Evolutionary conservation across 352 stramenopile species (phyloP), one percentile per base, ranked within the genome.

Genomic region (Globisporangium solare): DNA sequence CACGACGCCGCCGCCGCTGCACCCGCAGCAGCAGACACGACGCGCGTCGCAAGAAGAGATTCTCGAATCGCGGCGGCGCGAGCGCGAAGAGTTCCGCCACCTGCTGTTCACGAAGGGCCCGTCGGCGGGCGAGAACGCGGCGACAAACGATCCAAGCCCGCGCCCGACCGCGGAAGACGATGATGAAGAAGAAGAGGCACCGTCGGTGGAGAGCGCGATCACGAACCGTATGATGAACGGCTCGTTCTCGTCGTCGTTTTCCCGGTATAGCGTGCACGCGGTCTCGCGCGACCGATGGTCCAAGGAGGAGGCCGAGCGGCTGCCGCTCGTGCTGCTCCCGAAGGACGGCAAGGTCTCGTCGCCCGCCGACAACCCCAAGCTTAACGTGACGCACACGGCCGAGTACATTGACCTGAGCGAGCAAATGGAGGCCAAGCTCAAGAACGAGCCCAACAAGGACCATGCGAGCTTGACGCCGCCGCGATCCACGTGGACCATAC

Each of bases 141-240:
- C 27, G 27, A 35, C 27, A 6, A 35, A 35, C 10, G 27, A 35
- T 35, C 27, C 27, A 35, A 35, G 27, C 27, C 27, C 3, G 27
- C 10, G 27, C 27, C 27, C 27, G 27, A 35, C 27, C 27, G 27
- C 27, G 27, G 27, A 35, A 35, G 27, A 35, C 27, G 27, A 35
- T 35, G 82, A 79, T 15, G 80, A 90, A 24, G 79, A 89, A 39
- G 82, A 92, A n/a, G 82, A 92, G 22, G 74, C 66, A 56, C 73
- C 68, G 24, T 92, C 83, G 5, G 83, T 90, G 5, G 83, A 92
- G 62, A 89, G 78, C 47, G 76, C 76, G 47, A 92, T 92, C 55
- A 89, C 80, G 13, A 90, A 83, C 67, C 71, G 83, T 39, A 86
- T 92, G 52, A 89, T 90, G 65, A 90, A 83, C 51, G 83, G 83